Base-by-base conservation (phyloP, 805 yeast species). In the Cyberlindnera americana region DNA sequence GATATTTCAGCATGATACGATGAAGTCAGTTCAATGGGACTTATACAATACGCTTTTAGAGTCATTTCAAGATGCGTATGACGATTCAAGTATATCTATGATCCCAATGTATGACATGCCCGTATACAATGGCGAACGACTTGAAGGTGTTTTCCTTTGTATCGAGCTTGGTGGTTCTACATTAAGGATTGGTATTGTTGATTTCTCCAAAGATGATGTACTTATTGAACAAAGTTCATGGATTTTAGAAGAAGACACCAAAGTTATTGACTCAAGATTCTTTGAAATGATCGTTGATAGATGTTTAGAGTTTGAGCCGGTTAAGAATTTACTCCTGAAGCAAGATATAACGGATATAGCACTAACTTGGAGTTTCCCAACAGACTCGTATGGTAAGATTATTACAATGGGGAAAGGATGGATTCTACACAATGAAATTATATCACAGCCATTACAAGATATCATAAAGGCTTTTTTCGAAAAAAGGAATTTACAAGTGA, bases 381-480 rank as follows among this genome's bases (percentile, higher is more conserved):
- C 75, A 24, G 61, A 62, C 19, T 67, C 70, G 38, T 56, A 64
- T 0, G 49, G 63, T 62, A 28, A 61, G 29, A 68, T 82, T 28
- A 59, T 65, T 14, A 66, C 69, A 28, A 76, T 78, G 60, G 77
- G 81, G n/a, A 82, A 82, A 59, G 86, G 86, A 1, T 81, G 72
- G 62, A 50, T 53, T 10, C 53, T 81, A 38, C 49, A 67, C 6
- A 32, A 32, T 1, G 78, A 73, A 15, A 51, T 74, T 7, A 56
- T 58, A 39, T 63, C 66, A 27, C 41, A 57, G 18, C 72, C 75
- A 40, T 53, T 81, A 24, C 66, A 67, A 34, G 37, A 45, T 2
- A 46, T 79, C 7, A 48, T 81, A 28, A 70, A 68, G 46, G 30
- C 46, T 3, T 53, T 62, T 2, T 60, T 70, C 41, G 24, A 35